Evolutionary conservation across 176 grass and related monocot genomes (phyloP).

Genomic region (Canna indica): DNA sequence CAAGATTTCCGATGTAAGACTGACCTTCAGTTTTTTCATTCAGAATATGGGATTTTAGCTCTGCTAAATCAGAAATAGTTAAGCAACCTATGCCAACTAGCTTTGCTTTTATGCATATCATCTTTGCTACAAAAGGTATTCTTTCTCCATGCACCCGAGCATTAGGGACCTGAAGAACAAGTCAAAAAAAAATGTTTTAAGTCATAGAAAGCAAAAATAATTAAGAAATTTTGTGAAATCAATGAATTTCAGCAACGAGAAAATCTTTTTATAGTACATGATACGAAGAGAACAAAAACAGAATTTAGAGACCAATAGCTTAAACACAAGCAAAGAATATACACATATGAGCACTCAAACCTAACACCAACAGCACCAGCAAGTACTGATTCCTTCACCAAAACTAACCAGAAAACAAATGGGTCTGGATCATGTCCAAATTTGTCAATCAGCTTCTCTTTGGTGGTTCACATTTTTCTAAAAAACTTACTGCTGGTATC

Average conservation of each 20-base stretch:
- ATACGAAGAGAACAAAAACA: too few species aligned
- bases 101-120: slow-evolving; percentile 55
- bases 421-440: not conserved
- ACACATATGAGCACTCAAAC: too few species aligned
- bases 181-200: slow-evolving; percentile 15
- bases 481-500: too few species aligned
- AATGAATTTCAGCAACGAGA: not conserved
- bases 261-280: not conserved
- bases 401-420: not conserved
- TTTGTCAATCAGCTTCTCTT: not conserved
- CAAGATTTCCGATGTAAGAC: slow-evolving; percentile 3
- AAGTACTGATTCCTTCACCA: too few species aligned
- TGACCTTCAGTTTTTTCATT: slow-evolving; percentile 62
- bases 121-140: slow-evolving; percentile 38
- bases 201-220: slow-evolving; percentile 1
- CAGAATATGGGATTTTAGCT: slow-evolving; percentile 47
- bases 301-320: too few species aligned
- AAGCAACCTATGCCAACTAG: slow-evolving; percentile 35
- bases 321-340: too few species aligned
- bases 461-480: too few species aligned
- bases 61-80: slow-evolving; percentile 48
- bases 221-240: not conserved
- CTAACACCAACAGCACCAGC: too few species aligned
- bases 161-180: slow-evolving; percentile 31
- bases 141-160: slow-evolving; percentile 25